Percentiles rank a stretch among this genome's conserved stretches.
phyloP scores from a whole-genome alignment of 2,329 filamentous ascomycete genomes.

The Ophiocordyceps camponoti-saundersi region DNA sequence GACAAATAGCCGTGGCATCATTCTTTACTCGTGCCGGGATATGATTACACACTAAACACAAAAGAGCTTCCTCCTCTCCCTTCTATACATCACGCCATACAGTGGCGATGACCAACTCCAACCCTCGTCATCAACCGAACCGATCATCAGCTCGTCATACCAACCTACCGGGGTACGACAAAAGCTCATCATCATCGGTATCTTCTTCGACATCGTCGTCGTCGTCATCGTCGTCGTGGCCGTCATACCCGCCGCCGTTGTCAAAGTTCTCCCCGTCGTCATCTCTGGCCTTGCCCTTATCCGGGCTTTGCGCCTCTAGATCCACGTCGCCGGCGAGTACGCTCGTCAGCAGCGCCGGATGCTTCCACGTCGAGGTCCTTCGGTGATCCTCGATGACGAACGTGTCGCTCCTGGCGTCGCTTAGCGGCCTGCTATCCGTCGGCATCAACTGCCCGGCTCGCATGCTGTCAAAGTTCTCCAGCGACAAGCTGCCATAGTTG shows the following conservation, averaged over 20 bases:
- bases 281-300: conserved; percentile 1
- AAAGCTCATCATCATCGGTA: too few species aligned
- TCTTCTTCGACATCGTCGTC: not conserved
- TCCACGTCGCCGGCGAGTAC: conserved; percentile 1
- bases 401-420: conserved; percentile 16
- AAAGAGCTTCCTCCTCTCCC: too few species aligned
- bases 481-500: not conserved
- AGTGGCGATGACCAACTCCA: too few species aligned
- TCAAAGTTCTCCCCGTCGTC: too few species aligned
- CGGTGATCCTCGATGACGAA: conserved; percentile 17
- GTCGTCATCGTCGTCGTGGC: not conserved
- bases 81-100: too few species aligned
- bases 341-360: not conserved
- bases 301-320: conserved; percentile 15
- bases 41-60: too few species aligned
- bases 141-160: too few species aligned
- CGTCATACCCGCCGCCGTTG: not conserved
- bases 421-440: conserved; percentile 3
- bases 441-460: not conserved
- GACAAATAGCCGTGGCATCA: too few species aligned
- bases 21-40: too few species aligned
- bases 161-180: too few species aligned
- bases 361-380: conserved; percentile 7
- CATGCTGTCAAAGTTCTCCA: not conserved
- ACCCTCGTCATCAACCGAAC: too few species aligned